Base-by-base conservation (phyloP, 2,329 filamentous ascomycete species). In the Neocatenulostroma microsporum region DNA sequence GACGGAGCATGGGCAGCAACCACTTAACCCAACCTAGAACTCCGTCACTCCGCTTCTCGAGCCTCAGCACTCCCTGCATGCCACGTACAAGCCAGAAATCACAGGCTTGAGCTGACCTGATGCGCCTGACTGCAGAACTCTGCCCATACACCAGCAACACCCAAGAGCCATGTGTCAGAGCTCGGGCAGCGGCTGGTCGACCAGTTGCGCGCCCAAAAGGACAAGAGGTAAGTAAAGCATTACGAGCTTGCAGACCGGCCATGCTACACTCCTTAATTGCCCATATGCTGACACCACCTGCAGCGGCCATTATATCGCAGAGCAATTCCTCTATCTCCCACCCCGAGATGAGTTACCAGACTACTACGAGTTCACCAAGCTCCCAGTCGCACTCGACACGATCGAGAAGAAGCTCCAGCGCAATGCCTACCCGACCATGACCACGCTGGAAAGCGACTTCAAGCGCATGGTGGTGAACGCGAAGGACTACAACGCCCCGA, bases 381-480 rank as follows among this genome's bases (percentile, higher is more conserved):
- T 93, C 57, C 87, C 87, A 2, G 78, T 94, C 42, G 84, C 86
- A 0, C 67, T 94, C 30, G 73, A 81, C 49, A 80, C 73, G 2
- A 81, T 93, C 42, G 83, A 93, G 66, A 59, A 70, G 30, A 89
- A 85, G 61, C 69, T 94, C 34, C 72, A 76, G 35, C 70, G 75
- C 33, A 68, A 74, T 50, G 73, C 79, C 46, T 93, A 94, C 56
- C 58, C 72, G 11, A 82, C 66, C 34, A 69, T 94, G 32, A 78
- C 84, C 5, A 72, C 80, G 33, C 67, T 94, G 10, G 87, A 94
- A 61, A 80, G 82, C 55, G 88, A 88, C 57, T 75, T 89, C 56
- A 93, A 91, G 67, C 80, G 86, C 45, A 83, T 94, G 72, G 82
- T 94, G 37, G 73, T 78, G 46, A 94, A 94, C 55, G 84, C 84